Evolutionary conservation across 805 yeast species (phyloP).

Genomic region (Lipomyces sp.): DNA sequence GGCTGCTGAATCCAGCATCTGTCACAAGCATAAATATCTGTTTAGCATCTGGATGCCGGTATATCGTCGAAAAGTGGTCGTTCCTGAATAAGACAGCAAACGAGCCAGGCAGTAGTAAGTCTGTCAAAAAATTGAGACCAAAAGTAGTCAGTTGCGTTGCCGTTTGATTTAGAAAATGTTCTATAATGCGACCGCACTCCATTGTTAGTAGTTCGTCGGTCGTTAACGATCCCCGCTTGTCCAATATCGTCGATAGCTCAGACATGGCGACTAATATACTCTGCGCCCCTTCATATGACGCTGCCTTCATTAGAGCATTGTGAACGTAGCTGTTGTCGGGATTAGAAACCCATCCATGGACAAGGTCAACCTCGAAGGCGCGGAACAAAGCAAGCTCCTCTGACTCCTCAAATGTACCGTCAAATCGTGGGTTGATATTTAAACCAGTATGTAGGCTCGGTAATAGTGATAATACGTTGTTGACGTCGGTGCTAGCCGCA

Average conservation of each 20-base stretch:
- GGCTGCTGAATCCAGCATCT: conserved; percentile 64
- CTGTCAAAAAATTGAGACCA: conserved; percentile 61
- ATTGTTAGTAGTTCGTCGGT: conserved; percentile 23
- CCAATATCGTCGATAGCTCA: conserved; percentile 42
- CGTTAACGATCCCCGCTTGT: conserved; percentile 19
- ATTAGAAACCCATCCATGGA: conserved; percentile 85
- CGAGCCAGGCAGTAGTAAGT: conserved; percentile 55
- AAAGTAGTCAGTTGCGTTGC: conserved; percentile 74
- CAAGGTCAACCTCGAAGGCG: conserved; percentile 62
- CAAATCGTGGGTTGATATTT: conserved; percentile 70
- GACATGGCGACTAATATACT: conserved; percentile 57
- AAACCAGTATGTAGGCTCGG: conserved; percentile 74
- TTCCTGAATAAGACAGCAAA: conserved; percentile 81
- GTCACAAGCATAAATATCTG: conserved; percentile 71
- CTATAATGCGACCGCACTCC: conserved; percentile 41
- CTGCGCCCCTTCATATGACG: conserved; percentile 65
- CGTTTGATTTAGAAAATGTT: conserved; percentile 61
- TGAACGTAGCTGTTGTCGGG: conserved; percentile 44
- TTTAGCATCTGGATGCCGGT: conserved; percentile 45
- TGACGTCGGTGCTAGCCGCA: conserved; percentile 39
- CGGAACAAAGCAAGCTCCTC: conserved; percentile 62
- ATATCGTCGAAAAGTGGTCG: conserved; percentile 82
- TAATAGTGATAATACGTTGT: conserved; percentile 56
- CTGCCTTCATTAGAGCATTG: conserved; percentile 48
- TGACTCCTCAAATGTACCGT: conserved; percentile 61